Evolutionary conservation across 2,329 filamentous ascomycete genomes (phyloP).

Genomic region (Tolypocladium sp.): DNA sequence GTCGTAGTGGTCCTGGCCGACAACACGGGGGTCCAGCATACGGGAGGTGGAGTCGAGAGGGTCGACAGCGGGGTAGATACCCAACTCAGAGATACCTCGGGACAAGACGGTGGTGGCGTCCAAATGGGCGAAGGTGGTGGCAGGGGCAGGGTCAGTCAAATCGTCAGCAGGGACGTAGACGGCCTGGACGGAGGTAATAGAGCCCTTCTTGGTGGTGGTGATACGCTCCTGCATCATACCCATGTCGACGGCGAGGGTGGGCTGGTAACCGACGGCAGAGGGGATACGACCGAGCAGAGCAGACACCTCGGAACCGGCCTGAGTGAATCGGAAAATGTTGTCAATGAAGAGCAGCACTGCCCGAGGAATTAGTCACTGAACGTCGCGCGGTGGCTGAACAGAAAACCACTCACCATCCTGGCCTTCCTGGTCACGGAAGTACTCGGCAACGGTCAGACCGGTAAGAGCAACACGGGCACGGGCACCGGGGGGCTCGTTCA

Average conservation of each 20-base stretch:
- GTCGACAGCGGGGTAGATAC: conserved; percentile 99
- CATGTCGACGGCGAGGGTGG: conserved; percentile 97
- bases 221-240: conserved; percentile 99
- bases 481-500: conserved; percentile 99
- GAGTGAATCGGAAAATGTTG: conserved; percentile 99
- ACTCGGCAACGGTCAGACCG: conserved; percentile 71
- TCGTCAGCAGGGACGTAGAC: conserved; percentile 99
- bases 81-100: conserved; percentile 99
- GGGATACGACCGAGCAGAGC: conserved; percentile 98
- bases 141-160: conserved; percentile 99
- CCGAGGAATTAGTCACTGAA: conserved; percentile 1
- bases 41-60: conserved; percentile 99
- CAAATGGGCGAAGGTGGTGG: conserved; percentile 99
- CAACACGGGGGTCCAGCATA: conserved; percentile 98
- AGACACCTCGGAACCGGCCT: conserved; percentile 99
- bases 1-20: conserved; percentile 96
- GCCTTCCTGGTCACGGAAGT: conserved; percentile 68
- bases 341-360: conserved; percentile 97
- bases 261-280: conserved; percentile 99
- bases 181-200: conserved; percentile 99
- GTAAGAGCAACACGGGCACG: conserved; percentile 99
- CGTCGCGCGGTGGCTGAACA: not conserved
- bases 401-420: conserved; percentile 63
- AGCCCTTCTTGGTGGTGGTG: conserved; percentile 98
- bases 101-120: conserved; percentile 99